phyloP scores from a whole-genome alignment of 75 land plant species.

The Chamaecyparis obtusa region DNA sequence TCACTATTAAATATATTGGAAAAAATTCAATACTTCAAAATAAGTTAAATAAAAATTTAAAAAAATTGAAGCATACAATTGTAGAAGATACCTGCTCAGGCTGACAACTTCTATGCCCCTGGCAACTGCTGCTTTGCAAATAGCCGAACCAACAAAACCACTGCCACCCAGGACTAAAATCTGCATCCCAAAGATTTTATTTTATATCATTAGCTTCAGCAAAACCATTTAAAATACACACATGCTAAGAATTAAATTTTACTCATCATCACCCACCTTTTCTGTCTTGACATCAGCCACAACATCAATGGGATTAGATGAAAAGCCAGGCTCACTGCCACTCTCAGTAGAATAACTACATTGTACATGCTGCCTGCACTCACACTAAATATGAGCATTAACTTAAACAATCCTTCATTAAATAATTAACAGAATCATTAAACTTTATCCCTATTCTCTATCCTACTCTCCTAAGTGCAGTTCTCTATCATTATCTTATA shows the following conservation, averaged over 20 bases:
- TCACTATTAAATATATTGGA: background rate
- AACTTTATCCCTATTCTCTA: background rate
- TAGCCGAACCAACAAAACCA: conserved; percentile 97
- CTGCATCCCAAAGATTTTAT: conserved; percentile 36
- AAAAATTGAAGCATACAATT: background rate
- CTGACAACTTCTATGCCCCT: conserved; percentile 93
- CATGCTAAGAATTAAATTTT: background rate
- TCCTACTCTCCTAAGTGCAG: background rate
- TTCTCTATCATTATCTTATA: background rate
- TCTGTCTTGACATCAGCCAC: conserved; percentile 77
- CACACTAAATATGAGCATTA: conserved; percentile 3
- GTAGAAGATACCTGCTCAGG: conserved; percentile 72
- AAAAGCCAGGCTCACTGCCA: conserved; percentile 28
- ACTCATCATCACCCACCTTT: conserved; percentile 37
- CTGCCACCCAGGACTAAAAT: conserved; percentile 92
- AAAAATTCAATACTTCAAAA: background rate
- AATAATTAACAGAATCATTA: background rate
- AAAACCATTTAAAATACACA: background rate
- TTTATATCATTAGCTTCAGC: background rate
- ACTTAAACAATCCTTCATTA: background rate
- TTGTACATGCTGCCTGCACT: conserved; percentile 38
- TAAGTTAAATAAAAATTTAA: background rate
- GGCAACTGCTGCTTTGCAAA: conserved; percentile 92
- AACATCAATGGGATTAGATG: conserved; percentile 69
- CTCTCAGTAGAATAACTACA: conserved; percentile 52